Percentiles rank a stretch among this genome's conserved stretches.
These are phyloP conservation scores for Retiboletus flavoniger DNA, from an alignment of 1,284 basidiomycete species.

Conservation along the genomic window DNA sequence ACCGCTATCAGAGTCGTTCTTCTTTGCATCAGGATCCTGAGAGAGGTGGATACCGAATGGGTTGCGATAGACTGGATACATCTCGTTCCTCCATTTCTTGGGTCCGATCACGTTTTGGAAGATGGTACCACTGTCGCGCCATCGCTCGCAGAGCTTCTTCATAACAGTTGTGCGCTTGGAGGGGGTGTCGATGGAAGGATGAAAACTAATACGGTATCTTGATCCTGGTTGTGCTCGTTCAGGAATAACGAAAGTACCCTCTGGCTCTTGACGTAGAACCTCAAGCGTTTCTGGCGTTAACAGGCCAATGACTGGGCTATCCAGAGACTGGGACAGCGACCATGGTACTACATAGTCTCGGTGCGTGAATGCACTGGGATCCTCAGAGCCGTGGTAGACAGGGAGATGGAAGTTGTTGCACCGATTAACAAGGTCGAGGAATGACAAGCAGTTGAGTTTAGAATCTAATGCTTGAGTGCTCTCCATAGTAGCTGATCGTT, in stretches of 20 bases:
- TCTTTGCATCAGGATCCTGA: conserved; percentile 30
- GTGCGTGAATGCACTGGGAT: conserved; percentile 25
- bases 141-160: conserved; percentile 62
- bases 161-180: conserved; percentile 58
- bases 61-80: conserved; percentile 79
- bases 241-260: conserved; percentile 44
- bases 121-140: conserved; percentile 58
- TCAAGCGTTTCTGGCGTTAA: conserved; percentile 57
- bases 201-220: conserved; percentile 50
- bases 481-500: neutral
- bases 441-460: conserved; percentile 31
- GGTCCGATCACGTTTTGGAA: conserved; percentile 69
- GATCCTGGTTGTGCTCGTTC: conserved; percentile 26
- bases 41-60: conserved; percentile 54
- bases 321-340: conserved; percentile 46
- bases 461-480: conserved; percentile 34
- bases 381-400: conserved; percentile 15
- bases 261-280: conserved; percentile 47
- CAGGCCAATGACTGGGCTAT: conserved; percentile 61
- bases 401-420: conserved; percentile 63
- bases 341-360: conserved; percentile 51
- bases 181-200: conserved; percentile 49
- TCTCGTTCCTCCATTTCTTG: conserved; percentile 79
- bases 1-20: conserved; percentile 22
- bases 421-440: conserved; percentile 57